phyloP scores from a whole-genome alignment of 2,329 filamentous ascomycete species.

The Thielaviopsis musarum region DNA sequence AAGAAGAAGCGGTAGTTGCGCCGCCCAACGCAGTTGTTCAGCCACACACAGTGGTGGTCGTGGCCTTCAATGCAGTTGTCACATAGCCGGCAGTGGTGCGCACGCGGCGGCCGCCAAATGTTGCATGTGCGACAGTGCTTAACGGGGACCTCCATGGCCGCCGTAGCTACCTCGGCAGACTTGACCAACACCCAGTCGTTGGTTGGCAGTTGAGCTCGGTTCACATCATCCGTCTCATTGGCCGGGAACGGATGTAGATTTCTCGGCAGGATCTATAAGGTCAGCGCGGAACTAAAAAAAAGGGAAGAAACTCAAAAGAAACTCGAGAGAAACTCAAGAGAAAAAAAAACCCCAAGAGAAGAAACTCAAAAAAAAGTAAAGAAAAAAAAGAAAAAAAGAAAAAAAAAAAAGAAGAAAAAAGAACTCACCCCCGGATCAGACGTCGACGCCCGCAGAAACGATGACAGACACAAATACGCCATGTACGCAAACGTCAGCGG shows the following conservation, averaged over 20 bases:
- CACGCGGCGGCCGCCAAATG: conserved; percentile 89
- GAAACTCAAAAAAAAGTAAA: too few relatives aligned
- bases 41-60: conserved; percentile 96
- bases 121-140: conserved; percentile 98
- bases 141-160: conserved; percentile 92
- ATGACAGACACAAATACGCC: conserved; percentile 81
- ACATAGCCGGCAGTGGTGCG: conserved; percentile 90
- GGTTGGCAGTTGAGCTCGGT: conserved; percentile 65
- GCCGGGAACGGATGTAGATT: conserved; percentile 84
- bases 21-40: conserved; percentile 94
- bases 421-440: conserved; percentile 78
- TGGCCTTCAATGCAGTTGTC: conserved; percentile 96
- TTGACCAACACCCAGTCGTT: conserved; percentile 92
- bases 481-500: conserved; percentile 82
- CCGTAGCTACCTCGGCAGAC: conserved; percentile 53
- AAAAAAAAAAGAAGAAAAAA: neutral
- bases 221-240: conserved; percentile 57
- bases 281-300: neutral
- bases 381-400: neutral
- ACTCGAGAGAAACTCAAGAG: too few relatives aligned
- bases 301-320: too few relatives aligned
- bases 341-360: too few relatives aligned
- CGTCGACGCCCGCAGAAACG: conserved; percentile 81
- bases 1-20: conserved; percentile 99
- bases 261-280: conserved; percentile 63